A percentile compares a stretch with the other conserved stretches of the same genome.
Evolutionary conservation across 23 red algal genomes (phyloP).

Genomic region (Agarophyton chilense): DNA sequence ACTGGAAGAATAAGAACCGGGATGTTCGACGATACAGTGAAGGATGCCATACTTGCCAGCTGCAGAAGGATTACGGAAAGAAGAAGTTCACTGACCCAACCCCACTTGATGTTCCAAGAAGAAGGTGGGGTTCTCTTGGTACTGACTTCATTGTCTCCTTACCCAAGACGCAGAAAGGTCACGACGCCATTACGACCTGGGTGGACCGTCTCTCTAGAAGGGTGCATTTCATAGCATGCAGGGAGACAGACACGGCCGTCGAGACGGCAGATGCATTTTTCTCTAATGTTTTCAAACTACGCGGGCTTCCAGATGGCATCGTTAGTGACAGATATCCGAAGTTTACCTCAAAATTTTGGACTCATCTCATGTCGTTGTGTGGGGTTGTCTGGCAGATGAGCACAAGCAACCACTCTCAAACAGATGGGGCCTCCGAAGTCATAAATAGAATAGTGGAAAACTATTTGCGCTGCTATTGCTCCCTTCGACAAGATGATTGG

Average conservation of each 20-base stretch:
- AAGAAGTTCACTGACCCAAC: constrained; percentile 4
- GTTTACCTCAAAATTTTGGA: not conserved
- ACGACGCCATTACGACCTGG: constrained; percentile 27
- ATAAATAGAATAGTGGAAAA: not conserved
- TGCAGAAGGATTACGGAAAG: not conserved
- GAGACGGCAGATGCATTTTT: constrained; percentile 21
- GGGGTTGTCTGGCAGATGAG: not conserved
- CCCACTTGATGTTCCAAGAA: not conserved
- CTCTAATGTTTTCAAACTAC: not conserved
- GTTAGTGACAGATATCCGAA: constrained; percentile 8
- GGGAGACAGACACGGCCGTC: not conserved
- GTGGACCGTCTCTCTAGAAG: not conserved
- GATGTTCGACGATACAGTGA: not conserved
- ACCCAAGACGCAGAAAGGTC: not conserved
- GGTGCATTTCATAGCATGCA: constrained; percentile 6
- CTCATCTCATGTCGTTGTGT: not conserved
- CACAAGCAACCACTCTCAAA: constrained; percentile 2
- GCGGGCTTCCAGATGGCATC: constrained; percentile 8
- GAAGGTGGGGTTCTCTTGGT: not conserved
- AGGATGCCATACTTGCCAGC: not conserved
- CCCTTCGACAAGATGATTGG: not conserved
- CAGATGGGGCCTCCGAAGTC: constrained; percentile 20
- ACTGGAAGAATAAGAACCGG: constrained; percentile 28
- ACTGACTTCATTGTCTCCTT: constrained; percentile 33
- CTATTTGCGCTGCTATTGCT: not conserved